Base-by-base conservation (phyloP, 1,284 basidiomycete species). In the Pholiota adiposa region DNA sequence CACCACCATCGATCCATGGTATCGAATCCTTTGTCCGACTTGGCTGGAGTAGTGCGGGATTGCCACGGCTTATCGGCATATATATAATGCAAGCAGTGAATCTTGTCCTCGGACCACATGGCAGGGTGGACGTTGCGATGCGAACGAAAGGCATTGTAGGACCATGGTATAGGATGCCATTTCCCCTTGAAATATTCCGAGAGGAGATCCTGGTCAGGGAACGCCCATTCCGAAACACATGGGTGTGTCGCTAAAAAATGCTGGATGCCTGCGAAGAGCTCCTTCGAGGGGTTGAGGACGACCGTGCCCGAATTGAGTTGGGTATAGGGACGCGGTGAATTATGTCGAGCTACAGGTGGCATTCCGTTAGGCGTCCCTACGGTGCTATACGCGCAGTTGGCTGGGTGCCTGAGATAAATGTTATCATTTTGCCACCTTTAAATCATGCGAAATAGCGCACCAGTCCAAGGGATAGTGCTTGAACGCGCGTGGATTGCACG, bases 191-290 rank as follows among this genome's bases (percentile, higher is more conserved):
- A 98, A 69, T 89, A 87, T 31, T 85, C 85, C 1, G 94, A 84
- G 31, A 98, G 85, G 25, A 97, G 83, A 69, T 98, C 96, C 74
- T 98, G 96, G 72, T 98, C 96, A 0, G 95, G 89, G 74, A 98
- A 98, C 38, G 81, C 80, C 76, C 90, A 96, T 0, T 81, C 81
- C 3, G 85, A 68, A 16, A 97, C 81, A 7, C 85, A 80, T 3
- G 90, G 86, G 25, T 89, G 89, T 1, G 86, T 89, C 56, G 79
- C 72, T 54, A 98, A 83, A 72, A 85, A 86, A 40, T 84, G 66
- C 21, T 80, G 75, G 60, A 97, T 81, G 11, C 70, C 70, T 8
- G 78, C 63, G 56, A 84, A 80, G 8, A 89, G 79, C 9, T 77
- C 69, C 4, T 72, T 62, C 51, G 93, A 90, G 1, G 96, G 97